These are phyloP conservation scores for Fusarium fracticaudum DNA, from an alignment of 2,329 filamentous ascomycete species.

Conservation along the genomic window DNA sequence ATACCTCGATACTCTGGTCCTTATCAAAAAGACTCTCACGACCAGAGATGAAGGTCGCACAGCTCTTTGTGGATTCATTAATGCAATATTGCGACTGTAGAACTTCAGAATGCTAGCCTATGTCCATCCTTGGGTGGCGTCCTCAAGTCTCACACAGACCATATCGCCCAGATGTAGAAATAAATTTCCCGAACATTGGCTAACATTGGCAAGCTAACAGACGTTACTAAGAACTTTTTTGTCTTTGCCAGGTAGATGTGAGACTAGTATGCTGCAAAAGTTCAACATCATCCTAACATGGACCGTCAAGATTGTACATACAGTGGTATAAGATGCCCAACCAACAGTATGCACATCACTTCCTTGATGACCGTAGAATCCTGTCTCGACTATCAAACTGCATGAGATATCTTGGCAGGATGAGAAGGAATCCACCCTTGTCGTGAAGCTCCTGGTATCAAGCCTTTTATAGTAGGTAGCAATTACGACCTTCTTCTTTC, in stretches of 20 bases:
- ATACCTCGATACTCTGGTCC: background rate
- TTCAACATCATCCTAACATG: background rate
- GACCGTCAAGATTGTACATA: background rate
- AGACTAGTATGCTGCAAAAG: slow-evolving; percentile 17
- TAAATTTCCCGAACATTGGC: slow-evolving; percentile 15
- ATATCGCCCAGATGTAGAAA: background rate
- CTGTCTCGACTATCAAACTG: background rate
- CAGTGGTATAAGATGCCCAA: background rate
- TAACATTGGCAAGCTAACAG: slow-evolving; percentile 5
- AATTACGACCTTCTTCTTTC: slow-evolving; percentile 35
- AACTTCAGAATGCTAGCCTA: background rate
- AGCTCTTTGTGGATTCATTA: background rate
- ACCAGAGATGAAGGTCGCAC: background rate
- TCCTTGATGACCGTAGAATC: background rate
- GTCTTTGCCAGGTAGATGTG: slow-evolving; percentile 3
- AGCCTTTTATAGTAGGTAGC: slow-evolving; percentile 26
- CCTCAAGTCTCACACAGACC: background rate
- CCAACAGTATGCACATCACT: background rate
- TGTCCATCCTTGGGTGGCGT: background rate
- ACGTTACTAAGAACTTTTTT: slow-evolving; percentile 3
- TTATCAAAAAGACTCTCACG: background rate
- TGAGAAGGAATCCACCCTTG: slow-evolving; percentile 11
- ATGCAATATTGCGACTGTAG: background rate
- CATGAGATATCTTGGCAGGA: slow-evolving; percentile 17
- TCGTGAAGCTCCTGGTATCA: slow-evolving; percentile 28